phyloP scores from a whole-genome alignment of 371 early-diverging fungal species.

The Syncephalis plumigaleata region DNA sequence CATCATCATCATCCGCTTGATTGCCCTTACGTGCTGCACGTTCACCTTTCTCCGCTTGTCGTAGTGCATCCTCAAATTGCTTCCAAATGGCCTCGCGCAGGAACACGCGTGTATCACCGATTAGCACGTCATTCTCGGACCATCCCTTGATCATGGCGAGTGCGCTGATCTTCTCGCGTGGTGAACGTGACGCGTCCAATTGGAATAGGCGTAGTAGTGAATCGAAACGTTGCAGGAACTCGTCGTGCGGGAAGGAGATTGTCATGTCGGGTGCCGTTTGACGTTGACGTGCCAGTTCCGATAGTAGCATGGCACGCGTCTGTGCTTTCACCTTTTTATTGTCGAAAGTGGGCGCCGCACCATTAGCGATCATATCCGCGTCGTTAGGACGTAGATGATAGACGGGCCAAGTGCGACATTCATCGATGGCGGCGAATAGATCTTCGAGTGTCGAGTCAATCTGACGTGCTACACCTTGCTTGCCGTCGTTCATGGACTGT shows the following conservation, averaged over 20 bases:
- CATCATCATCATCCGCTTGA: constrained; percentile 17
- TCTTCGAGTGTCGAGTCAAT: constrained; percentile 45
- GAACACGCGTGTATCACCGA: constrained; percentile 50
- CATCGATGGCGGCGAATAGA: constrained; percentile 42
- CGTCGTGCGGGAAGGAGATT: constrained; percentile 31
- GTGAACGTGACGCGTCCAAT: constrained; percentile 15
- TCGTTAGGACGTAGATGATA: constrained; percentile 67
- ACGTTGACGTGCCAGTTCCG: constrained; percentile 34
- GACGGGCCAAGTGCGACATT: constrained; percentile 71
- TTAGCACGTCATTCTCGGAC: constrained; percentile 8
- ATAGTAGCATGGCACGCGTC: constrained; percentile 36
- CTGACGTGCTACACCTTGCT: constrained; percentile 44
- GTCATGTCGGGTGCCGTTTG: constrained; percentile 27
- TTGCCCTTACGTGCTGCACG: constrained; percentile 18
- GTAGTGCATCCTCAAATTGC: constrained; percentile 55
- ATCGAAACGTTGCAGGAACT: constrained; percentile 44
- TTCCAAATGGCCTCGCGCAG: constrained; percentile 53
- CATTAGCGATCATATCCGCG: constrained; percentile 26
- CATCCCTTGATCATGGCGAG: constrained; percentile 22
- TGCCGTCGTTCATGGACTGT: constrained; percentile 11
- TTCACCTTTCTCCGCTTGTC: constrained; percentile 49
- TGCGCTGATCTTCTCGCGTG: constrained; percentile 18
- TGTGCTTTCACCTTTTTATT: constrained; percentile 36
- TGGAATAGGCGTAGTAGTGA: constrained; percentile 12
- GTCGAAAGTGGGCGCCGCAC: constrained; percentile 25